Conservation (phyloP, 2,329 filamentous ascomycete species). For the Fulvia fulva region DNA sequence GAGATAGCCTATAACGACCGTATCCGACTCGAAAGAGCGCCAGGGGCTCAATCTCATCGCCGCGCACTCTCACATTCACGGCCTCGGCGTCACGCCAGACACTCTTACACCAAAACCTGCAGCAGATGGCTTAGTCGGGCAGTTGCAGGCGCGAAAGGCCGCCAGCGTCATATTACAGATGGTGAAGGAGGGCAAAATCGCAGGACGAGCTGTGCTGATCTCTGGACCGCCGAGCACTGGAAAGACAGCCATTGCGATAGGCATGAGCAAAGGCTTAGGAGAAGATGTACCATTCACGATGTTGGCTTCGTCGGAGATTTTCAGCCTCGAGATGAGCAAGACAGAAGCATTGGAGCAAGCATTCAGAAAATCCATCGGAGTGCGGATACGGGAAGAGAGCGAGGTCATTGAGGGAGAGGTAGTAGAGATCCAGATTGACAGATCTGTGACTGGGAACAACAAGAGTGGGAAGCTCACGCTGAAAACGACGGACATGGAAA, state of each 20-base stretch:
- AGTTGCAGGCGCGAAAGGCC: slow-evolving; percentile 93
- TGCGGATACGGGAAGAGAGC: slow-evolving; percentile 97
- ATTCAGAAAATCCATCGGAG: slow-evolving; percentile 97
- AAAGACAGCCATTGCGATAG: slow-evolving; percentile 98
- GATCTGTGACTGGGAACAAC: slow-evolving; percentile 89
- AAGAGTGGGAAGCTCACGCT: slow-evolving; percentile 99
- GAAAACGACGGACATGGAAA: slow-evolving; percentile 99
- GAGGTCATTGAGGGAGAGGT: slow-evolving; percentile 99
- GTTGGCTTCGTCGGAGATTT: slow-evolving; percentile 93
- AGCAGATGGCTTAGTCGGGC: slow-evolving; percentile 91
- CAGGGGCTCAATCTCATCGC: slow-evolving; percentile 95
- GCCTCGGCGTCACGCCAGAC: slow-evolving; percentile 86
- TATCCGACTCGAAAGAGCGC: slow-evolving; percentile 93
- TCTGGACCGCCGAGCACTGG: slow-evolving; percentile 94
- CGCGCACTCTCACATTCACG: slow-evolving; percentile 95
- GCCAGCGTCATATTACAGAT: slow-evolving; percentile 96
- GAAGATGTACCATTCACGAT: slow-evolving; percentile 94
- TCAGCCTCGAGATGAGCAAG: slow-evolving; percentile 98
- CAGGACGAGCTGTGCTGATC: slow-evolving; percentile 88
- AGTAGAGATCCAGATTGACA: slow-evolving; percentile 96
- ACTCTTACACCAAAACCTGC: slow-evolving; percentile 79
- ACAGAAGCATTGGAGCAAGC: slow-evolving; percentile 96
- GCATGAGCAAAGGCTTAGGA: slow-evolving; percentile 90
- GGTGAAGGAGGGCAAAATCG: slow-evolving; percentile 99
- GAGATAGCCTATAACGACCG: slow-evolving; percentile 66